Conservation (phyloP, 495 filamentous ascomycete species). For the Astrocystis sublimbata region DNA sequence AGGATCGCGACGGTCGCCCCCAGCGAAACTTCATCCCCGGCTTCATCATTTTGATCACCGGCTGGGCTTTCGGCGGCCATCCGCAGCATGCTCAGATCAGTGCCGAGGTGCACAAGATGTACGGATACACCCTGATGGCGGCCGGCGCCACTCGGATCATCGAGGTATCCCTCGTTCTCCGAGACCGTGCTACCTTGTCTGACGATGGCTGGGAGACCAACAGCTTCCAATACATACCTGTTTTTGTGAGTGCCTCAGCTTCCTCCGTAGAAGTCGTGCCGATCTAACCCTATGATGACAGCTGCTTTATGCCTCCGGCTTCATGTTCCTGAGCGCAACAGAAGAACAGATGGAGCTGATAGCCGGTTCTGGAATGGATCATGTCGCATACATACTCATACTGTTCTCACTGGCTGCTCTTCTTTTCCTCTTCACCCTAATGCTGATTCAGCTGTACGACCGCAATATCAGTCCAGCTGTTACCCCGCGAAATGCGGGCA, state of each 20-base stretch:
- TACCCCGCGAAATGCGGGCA: slow-evolving; percentile 30
- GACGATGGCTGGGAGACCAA: slow-evolving; percentile 59
- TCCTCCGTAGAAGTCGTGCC: background rate
- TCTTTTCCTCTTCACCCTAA: slow-evolving; percentile 83
- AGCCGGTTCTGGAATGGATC: slow-evolving; percentile 69
- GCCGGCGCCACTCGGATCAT: slow-evolving; percentile 82
- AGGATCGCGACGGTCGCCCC: slow-evolving; percentile 76
- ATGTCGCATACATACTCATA: slow-evolving; percentile 89
- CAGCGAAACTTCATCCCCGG: slow-evolving; percentile 92
- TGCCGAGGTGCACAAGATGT: slow-evolving; percentile 86
- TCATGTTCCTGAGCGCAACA: slow-evolving; percentile 95
- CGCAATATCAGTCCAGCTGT: slow-evolving; percentile 42
- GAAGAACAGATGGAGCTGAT: slow-evolving; percentile 92
- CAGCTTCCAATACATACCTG: slow-evolving; percentile 91
- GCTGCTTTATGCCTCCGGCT: slow-evolving; percentile 90
- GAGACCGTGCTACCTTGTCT: slow-evolving; percentile 63
- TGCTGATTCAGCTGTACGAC: slow-evolving; percentile 82
- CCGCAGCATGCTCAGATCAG: slow-evolving; percentile 79
- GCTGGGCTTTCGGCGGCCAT: slow-evolving; percentile 92
- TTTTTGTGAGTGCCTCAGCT: slow-evolving; percentile 68
- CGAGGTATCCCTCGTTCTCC: slow-evolving; percentile 85
- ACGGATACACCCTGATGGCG: slow-evolving; percentile 94
- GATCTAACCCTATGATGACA: slow-evolving; percentile 36
- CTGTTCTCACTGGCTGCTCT: slow-evolving; percentile 88
- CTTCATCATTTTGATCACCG: slow-evolving; percentile 86